A percentile compares a stretch with the other conserved stretches of the same genome.
Conservation (phyloP, 139 green algal species). For the Ettlia oleoabundans region DNA sequence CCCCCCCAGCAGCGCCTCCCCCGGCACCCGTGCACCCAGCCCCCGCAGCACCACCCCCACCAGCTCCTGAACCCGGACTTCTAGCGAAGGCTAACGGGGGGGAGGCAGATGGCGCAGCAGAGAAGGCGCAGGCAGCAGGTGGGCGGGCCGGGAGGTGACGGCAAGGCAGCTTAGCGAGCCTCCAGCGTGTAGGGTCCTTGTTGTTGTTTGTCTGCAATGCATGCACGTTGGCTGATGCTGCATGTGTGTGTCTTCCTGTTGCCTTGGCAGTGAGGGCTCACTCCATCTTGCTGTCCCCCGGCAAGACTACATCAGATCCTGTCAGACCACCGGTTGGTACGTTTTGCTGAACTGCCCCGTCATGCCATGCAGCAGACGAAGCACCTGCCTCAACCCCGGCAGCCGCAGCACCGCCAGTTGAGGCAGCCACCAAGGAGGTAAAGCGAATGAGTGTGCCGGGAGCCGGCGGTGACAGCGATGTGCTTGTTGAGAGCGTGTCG, state of each 20-base stretch:
- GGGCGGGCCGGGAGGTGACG: constrained; percentile 11
- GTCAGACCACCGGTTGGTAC: no score
- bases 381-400: background rate
- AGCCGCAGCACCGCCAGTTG: constrained; percentile 13
- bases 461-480: constrained; percentile 13
- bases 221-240: no score
- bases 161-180: no score
- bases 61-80: background rate
- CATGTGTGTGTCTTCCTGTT: no score
- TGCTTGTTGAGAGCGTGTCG: constrained; percentile 38
- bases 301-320: no score
- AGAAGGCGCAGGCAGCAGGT: constrained; percentile 17
- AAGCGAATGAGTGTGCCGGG: constrained; percentile 51
- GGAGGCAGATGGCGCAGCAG: constrained; percentile 25
- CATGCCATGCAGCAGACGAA: background rate
- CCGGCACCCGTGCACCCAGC: background rate
- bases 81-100: constrained; percentile 4
- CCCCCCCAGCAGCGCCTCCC: constrained; percentile 1
- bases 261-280: no score
- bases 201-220: background rate
- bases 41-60: background rate
- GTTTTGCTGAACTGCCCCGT: no score
- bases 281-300: no score
- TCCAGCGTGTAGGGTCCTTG: background rate
- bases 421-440: constrained; percentile 42